Evolutionary conservation across 2,329 filamentous ascomycete species (phyloP).

Genomic region (Moelleriella libera): DNA sequence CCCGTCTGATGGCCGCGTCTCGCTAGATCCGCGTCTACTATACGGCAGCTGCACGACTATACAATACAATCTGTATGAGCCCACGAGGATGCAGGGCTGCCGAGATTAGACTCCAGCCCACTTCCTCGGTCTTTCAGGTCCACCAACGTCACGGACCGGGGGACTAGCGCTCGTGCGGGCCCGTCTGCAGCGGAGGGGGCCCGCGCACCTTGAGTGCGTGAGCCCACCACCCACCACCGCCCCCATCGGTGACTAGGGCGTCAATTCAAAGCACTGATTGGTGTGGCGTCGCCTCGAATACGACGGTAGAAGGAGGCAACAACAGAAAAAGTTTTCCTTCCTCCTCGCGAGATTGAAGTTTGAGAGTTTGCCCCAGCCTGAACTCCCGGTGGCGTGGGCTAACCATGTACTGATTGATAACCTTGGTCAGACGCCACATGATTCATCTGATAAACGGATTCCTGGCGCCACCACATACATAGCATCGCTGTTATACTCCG

Average conservation of each 20-base stretch:
- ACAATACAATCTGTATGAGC: not conserved
- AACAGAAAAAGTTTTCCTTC: too few relatives aligned
- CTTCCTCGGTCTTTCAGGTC: not conserved
- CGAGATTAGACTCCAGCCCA: not conserved
- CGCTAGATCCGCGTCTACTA: too few relatives aligned
- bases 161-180: too few relatives aligned
- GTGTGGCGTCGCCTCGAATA: not conserved
- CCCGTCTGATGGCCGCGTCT: too few relatives aligned
- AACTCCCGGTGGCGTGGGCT: not conserved
- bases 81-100: not conserved
- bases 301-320: too few relatives aligned
- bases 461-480: not conserved
- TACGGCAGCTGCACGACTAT: too few relatives aligned
- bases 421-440: not conserved
- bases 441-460: slow-evolving; percentile 4
- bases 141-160: not conserved
- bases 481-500: too few relatives aligned
- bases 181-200: too few relatives aligned
- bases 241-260: not conserved
- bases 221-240: not conserved
- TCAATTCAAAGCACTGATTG: not conserved
- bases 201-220: too few relatives aligned
- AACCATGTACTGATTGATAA: slow-evolving; percentile 3
- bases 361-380: not conserved
- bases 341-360: not conserved